phyloP scores from a whole-genome alignment of 129 eudicot species.

The Ambrosia artemisiifolia region DNA sequence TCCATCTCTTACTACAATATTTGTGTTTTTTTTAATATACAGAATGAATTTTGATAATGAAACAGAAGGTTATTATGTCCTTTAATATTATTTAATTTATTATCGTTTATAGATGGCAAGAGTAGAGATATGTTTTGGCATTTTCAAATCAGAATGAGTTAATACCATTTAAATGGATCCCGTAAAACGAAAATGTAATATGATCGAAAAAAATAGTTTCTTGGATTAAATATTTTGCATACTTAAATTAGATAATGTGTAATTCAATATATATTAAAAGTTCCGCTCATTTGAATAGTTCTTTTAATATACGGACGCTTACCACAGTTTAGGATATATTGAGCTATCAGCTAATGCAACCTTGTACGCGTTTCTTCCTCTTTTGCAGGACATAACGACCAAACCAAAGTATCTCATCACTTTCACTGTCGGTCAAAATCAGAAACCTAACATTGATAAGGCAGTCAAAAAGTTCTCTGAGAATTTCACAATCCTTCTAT shows the following conservation, averaged over 20 bases:
- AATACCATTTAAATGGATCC: no score
- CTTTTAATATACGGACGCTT: background rate
- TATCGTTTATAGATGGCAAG: no score
- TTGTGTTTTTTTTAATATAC: background rate
- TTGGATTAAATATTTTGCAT: no score
- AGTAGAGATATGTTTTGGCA: no score
- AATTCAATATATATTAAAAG: no score
- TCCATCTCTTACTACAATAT: background rate
- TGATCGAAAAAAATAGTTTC: background rate
- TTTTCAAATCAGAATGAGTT: no score
- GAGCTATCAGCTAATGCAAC: constrained; percentile 7
- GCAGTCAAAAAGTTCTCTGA: constrained; percentile 80
- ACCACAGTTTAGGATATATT: background rate
- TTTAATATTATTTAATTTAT: no score
- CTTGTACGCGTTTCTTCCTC: constrained; percentile 7
- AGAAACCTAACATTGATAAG: constrained; percentile 60
- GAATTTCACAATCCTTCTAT: constrained; percentile 76
- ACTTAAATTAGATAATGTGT: no score
- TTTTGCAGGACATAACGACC: constrained; percentile 65
- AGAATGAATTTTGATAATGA: background rate
- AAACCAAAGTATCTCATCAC: constrained; percentile 79
- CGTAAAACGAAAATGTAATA: no score
- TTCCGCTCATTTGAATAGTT: no score
- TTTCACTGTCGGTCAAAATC: constrained; percentile 79
- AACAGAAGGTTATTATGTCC: background rate